These are phyloP conservation scores for Aurantiochytrium sp. DNA, from an alignment of 108 stramenopile genomes.

Conservation along the genomic window DNA sequence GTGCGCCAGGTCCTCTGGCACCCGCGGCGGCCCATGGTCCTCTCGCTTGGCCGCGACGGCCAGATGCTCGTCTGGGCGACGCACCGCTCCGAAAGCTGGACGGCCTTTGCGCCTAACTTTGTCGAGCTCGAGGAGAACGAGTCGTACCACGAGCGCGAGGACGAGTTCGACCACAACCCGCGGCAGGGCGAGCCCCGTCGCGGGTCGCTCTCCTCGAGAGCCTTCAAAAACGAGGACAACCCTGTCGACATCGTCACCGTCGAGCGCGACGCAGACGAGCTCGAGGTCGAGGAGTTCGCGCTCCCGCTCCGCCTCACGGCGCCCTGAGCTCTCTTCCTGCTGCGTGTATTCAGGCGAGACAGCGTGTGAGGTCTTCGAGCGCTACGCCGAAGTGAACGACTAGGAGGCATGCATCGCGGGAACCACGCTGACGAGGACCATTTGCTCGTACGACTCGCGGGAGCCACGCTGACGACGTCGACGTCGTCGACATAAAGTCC, in stretches of 20 bases:
- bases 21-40: background rate
- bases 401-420: too few relatives aligned
- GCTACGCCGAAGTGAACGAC: too few relatives aligned
- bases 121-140: slow-evolving; percentile 4
- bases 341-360: too few relatives aligned
- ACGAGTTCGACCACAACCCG: slow-evolving; percentile 21
- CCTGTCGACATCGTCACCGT: background rate
- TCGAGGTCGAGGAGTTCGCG: background rate
- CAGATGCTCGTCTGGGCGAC: slow-evolving; percentile 3
- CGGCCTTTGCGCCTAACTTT: slow-evolving; percentile 16
- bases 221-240: background rate
- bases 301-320: background rate
- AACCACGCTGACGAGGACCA: too few relatives aligned
- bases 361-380: too few relatives aligned
- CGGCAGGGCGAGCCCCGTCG: background rate
- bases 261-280: background rate
- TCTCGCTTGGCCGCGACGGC: background rate
- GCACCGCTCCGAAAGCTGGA: slow-evolving; percentile 21
- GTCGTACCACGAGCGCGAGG: slow-evolving; percentile 15
- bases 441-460: too few relatives aligned
- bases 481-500: too few relatives aligned
- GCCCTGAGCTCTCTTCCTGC: too few relatives aligned
- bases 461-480: too few relatives aligned
- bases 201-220: background rate
- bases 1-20: slow-evolving; percentile 12